These are phyloP conservation scores for Phytophthora brassicae DNA, from an alignment of 352 stramenopile genomes.

Conservation along the genomic window DNA sequence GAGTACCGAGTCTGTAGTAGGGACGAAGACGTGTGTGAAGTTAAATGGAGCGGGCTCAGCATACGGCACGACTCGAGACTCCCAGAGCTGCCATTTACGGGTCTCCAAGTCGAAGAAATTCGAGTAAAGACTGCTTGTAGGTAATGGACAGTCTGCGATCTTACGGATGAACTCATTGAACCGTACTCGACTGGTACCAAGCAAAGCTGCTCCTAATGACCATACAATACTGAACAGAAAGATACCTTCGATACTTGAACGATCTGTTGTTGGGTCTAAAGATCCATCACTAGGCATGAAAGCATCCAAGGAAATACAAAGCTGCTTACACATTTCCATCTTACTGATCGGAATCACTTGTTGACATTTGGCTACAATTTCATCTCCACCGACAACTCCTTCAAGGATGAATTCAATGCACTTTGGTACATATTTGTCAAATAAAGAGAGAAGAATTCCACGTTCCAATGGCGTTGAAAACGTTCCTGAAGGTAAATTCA, in stretches of 20 bases:
- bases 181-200: slow-evolving; percentile 68
- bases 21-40: slow-evolving; percentile 95
- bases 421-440: slow-evolving; percentile 93
- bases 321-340: slow-evolving; percentile 96
- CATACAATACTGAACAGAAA: slow-evolving; percentile 94
- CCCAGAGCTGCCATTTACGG: slow-evolving; percentile 92
- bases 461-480: slow-evolving; percentile 46
- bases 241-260: slow-evolving; percentile 84
- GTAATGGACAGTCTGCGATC: slow-evolving; percentile 76
- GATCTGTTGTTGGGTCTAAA: slow-evolving; percentile 48
- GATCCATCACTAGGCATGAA: slow-evolving; percentile 68
- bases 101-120: slow-evolving; percentile 90
- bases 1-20: slow-evolving; percentile 93
- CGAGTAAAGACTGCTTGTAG: slow-evolving; percentile 81
- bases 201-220: slow-evolving; percentile 89
- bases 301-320: slow-evolving; percentile 91
- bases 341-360: slow-evolving; percentile 94
- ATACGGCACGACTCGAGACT: slow-evolving; percentile 86
- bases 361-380: slow-evolving; percentile 89
- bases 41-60: slow-evolving; percentile 91
- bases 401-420: slow-evolving; percentile 94
- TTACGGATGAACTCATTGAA: slow-evolving; percentile 93
- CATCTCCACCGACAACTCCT: slow-evolving; percentile 85
- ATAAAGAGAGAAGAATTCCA: slow-evolving; percentile 76
- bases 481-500: slow-evolving; percentile 8